Conservation (phyloP, 441 rosid species). For the Geranium incanum region DNA sequence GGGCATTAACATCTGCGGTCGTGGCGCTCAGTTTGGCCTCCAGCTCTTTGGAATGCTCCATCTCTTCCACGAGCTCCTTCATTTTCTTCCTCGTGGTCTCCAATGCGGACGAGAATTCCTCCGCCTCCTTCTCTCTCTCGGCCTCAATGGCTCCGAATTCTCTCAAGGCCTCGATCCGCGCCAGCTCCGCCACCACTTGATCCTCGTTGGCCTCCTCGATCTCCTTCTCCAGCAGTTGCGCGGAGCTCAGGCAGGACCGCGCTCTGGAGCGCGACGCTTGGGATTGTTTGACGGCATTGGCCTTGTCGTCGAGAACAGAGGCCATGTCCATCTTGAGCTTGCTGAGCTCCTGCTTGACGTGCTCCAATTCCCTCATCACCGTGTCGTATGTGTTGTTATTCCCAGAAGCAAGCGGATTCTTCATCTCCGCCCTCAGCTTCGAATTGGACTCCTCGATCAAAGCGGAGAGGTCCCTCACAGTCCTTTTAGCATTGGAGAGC, state of each 20-base stretch:
- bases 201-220: slow-evolving; percentile 67
- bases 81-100: slow-evolving; percentile 32
- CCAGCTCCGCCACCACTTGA: slow-evolving; percentile 67
- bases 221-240: slow-evolving; percentile 46
- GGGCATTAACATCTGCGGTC: slow-evolving; percentile 45
- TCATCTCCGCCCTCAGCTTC: slow-evolving; percentile 25
- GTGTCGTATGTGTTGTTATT: slow-evolving; percentile 24
- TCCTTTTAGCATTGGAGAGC: slow-evolving; percentile 34
- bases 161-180: slow-evolving; percentile 68
- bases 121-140: slow-evolving; percentile 35
- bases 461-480: slow-evolving; percentile 40
- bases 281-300: slow-evolving; percentile 39
- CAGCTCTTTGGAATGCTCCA: slow-evolving; percentile 39
- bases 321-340: slow-evolving; percentile 67
- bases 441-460: slow-evolving; percentile 39
- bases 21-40: slow-evolving; percentile 53
- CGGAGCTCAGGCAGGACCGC: slow-evolving; percentile 27
- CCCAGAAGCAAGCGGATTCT: slow-evolving; percentile 12
- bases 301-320: slow-evolving; percentile 47
- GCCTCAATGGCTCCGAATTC: slow-evolving; percentile 50
- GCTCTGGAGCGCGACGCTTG: slow-evolving; percentile 27
- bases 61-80: slow-evolving; percentile 32
- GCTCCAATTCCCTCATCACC: slow-evolving; percentile 47
- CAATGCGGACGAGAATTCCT: slow-evolving; percentile 28
- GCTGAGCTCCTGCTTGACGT: slow-evolving; percentile 54